These are phyloP conservation scores for Yamadazyma insecticola DNA, from an alignment of 805 yeast species.

Conservation along the genomic window DNA sequence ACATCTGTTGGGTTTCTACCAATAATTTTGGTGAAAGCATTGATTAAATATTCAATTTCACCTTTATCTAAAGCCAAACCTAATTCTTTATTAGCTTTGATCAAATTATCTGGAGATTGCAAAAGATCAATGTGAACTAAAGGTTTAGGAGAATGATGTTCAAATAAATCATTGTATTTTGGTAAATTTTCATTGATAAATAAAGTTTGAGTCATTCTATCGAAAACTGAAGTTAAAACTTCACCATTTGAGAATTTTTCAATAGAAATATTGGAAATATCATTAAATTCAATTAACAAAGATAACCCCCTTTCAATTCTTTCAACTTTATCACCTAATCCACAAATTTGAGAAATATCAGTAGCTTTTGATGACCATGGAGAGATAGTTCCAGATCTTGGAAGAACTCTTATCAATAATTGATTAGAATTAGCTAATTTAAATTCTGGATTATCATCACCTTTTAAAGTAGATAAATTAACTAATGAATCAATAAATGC, in stretches of 20 bases:
- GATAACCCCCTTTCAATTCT: conserved; percentile 91
- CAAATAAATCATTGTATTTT: conserved; percentile 63
- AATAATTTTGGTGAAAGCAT: conserved; percentile 68
- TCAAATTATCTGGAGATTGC: conserved; percentile 51
- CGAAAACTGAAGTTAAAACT: conserved; percentile 69
- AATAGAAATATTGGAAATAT: conserved; percentile 34
- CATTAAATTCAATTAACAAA: conserved; percentile 62
- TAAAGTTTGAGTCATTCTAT: conserved; percentile 88
- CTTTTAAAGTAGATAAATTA: conserved; percentile 20
- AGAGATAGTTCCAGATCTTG: conserved; percentile 93
- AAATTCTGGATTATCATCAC: conserved; percentile 15
- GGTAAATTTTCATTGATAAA: conserved; percentile 59
- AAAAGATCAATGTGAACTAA: conserved; percentile 69
- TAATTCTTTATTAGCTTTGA: conserved; percentile 71
- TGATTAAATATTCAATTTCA: conserved; percentile 82
- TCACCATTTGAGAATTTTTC: conserved; percentile 38
- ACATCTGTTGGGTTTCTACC: conserved; percentile 96
- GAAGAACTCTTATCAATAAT: conserved; percentile 70
- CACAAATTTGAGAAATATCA: conserved; percentile 86
- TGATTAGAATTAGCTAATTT: conserved; percentile 19
- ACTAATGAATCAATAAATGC: conserved; percentile 37
- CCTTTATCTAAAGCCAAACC: conserved; percentile 95
- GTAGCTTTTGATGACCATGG: conserved; percentile 99
- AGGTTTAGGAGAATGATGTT: conserved; percentile 77
- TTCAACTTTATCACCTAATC: conserved; percentile 63